Conservation (phyloP, 164 flowering plant species). For the Umbilicus rupestris region DNA sequence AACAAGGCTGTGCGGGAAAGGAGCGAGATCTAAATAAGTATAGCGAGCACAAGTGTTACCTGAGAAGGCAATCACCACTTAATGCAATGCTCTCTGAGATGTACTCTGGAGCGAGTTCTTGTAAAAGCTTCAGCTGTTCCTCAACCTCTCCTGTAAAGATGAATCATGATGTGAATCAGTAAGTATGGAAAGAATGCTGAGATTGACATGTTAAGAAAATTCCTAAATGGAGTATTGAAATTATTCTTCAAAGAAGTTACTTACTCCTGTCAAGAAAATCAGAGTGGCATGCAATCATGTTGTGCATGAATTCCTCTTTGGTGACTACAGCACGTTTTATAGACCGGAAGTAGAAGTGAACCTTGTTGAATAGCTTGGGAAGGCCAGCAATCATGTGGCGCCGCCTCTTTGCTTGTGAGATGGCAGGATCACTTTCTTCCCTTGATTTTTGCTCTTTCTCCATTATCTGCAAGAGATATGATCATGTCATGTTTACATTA, state of each 20-base stretch:
- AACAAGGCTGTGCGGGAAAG: background rate
- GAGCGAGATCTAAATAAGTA: background rate
- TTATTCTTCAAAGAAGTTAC: background rate
- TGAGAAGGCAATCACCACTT: slow-evolving; percentile 2
- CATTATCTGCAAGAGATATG: slow-evolving; percentile 36
- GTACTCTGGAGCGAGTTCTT: slow-evolving; percentile 10
- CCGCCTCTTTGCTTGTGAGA: slow-evolving; percentile 62
- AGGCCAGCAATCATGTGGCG: slow-evolving; percentile 46
- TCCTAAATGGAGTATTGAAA: too few relatives aligned
- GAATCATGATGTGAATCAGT: background rate
- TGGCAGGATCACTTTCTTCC: slow-evolving; percentile 57
- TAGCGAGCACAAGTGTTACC: background rate
- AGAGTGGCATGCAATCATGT: slow-evolving; percentile 31
- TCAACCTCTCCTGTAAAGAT: slow-evolving; percentile 14
- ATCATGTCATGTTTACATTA: background rate
- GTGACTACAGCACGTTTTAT: slow-evolving; percentile 46
- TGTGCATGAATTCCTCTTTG: slow-evolving; percentile 69
- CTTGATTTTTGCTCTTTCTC: slow-evolving; percentile 46
- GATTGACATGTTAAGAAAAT: background rate
- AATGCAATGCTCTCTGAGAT: slow-evolving; percentile 4
- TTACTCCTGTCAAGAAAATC: slow-evolving; percentile 62
- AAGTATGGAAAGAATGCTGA: slow-evolving; percentile 4
- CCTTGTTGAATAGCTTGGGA: slow-evolving; percentile 63
- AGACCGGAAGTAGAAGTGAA: slow-evolving; percentile 55
- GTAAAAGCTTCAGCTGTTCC: slow-evolving; percentile 5